Percentiles rank a stretch among this genome's conserved stretches.
Conservation (phyloP, 768 basidiomycete species). For the Nidularia sp. region DNA sequence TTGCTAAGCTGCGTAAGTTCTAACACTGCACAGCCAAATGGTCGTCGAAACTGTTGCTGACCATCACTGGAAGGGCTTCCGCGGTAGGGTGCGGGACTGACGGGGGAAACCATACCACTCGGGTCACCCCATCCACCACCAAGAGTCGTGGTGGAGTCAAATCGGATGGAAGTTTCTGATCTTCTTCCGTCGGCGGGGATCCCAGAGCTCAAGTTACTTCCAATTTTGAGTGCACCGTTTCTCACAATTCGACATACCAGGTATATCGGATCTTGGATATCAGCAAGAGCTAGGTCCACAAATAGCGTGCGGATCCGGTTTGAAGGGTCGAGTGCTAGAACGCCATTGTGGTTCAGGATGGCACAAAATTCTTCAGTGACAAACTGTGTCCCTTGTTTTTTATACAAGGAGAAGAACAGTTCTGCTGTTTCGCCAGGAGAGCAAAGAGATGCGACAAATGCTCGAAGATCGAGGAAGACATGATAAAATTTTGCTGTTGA, state of each 20-base stretch:
- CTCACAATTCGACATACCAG: conserved; percentile 89
- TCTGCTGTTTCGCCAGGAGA: conserved; percentile 90
- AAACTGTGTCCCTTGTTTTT: conserved; percentile 77
- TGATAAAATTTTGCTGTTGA: conserved; percentile 77
- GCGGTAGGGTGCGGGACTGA: conserved; percentile 6
- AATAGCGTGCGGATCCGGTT: conserved; percentile 83
- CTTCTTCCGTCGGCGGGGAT: conserved; percentile 44
- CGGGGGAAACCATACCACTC: not conserved
- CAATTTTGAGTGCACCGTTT: conserved; percentile 81
- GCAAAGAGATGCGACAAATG: conserved; percentile 89
- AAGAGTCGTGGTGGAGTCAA: conserved; percentile 21
- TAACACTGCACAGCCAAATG: conserved; percentile 94
- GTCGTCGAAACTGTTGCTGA: conserved; percentile 65
- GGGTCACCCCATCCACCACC: conserved; percentile 15
- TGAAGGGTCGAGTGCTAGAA: conserved; percentile 73
- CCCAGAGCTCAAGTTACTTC: conserved; percentile 46
- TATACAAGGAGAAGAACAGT: conserved; percentile 91
- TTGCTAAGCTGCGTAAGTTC: conserved; percentile 75
- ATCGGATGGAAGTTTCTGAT: conserved; percentile 46
- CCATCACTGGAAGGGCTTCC: conserved; percentile 25
- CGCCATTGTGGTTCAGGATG: conserved; percentile 88
- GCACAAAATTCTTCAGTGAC: conserved; percentile 93
- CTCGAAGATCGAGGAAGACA: conserved; percentile 84
- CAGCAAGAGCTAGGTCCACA: conserved; percentile 80
- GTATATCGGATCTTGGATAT: conserved; percentile 82